Conservation (phyloP, 495 filamentous ascomycete species). For the Mytilinidion resinicola region DNA sequence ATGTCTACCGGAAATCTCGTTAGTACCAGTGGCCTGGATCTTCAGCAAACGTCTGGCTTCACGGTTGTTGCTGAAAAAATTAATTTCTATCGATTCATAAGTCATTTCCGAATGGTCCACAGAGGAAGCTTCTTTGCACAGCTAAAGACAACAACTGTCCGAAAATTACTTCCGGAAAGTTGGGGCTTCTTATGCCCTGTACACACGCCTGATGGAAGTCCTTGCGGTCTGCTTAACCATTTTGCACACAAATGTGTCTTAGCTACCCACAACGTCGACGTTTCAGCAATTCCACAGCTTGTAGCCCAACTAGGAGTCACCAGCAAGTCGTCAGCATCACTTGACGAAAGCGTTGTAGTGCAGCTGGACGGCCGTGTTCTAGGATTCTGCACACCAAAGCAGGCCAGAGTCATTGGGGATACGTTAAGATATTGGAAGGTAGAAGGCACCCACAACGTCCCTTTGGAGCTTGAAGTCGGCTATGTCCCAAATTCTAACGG, state of each 20-base stretch:
- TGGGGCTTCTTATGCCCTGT: conserved; percentile 98
- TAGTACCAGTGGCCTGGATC: conserved; percentile 83
- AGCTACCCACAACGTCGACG: conserved; percentile 62
- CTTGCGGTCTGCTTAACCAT: conserved; percentile 93
- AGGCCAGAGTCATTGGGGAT: conserved; percentile 71
- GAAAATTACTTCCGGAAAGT: conserved; percentile 91
- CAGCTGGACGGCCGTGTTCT: conserved; percentile 85
- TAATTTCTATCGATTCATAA: conserved; percentile 98
- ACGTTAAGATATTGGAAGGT: conserved; percentile 92
- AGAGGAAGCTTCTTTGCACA: conserved; percentile 98
- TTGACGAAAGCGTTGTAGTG: conserved; percentile 74
- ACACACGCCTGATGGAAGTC: conserved; percentile 92
- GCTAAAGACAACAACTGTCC: conserved; percentile 91
- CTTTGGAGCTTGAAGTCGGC: conserved; percentile 80
- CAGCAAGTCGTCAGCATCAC: conserved; percentile 62
- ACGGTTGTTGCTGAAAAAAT: conserved; percentile 97
- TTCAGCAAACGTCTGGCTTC: conserved; percentile 91
- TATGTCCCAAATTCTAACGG: conserved; percentile 79
- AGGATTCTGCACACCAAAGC: conserved; percentile 80
- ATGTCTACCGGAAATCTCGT: conserved; percentile 90
- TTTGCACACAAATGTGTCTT: conserved; percentile 93
- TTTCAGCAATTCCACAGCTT: conserved; percentile 62
- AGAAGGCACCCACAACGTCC: conserved; percentile 78
- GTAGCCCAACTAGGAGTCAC: conserved; percentile 72
- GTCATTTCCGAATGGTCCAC: conserved; percentile 98